Evolutionary conservation across 2,329 filamentous ascomycete species (phyloP).

Genomic region (Aspergillus sp.): DNA sequence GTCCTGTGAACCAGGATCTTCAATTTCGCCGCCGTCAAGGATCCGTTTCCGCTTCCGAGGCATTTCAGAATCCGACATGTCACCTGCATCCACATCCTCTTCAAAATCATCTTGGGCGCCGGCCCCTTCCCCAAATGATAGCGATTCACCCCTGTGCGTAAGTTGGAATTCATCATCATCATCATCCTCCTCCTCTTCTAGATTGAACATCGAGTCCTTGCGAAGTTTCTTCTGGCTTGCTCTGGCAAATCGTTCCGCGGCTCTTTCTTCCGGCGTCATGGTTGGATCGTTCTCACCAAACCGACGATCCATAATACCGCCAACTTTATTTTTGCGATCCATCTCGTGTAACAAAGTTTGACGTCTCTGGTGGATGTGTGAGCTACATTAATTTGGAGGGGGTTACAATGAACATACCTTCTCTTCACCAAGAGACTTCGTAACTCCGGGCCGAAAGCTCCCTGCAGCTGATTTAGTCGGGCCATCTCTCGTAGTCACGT

Average conservation of each 20-base stretch:
- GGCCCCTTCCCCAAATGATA: constrained; percentile 61
- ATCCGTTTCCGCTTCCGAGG: constrained; percentile 51
- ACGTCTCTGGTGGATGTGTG: constrained; percentile 56
- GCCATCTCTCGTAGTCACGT: constrained; percentile 68
- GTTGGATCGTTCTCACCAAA: constrained; percentile 95
- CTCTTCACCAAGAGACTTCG: constrained; percentile 84
- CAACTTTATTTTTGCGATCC: constrained; percentile 84
- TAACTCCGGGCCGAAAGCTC: constrained; percentile 75
- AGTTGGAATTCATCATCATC: constrained; percentile 68
- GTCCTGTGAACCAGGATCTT: constrained; percentile 40
- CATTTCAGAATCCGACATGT: constrained; percentile 58
- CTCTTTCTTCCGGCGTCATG: constrained; percentile 90
- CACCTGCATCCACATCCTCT: constrained; percentile 67
- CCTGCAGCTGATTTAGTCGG: constrained; percentile 52
- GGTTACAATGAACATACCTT: constrained; percentile 54
- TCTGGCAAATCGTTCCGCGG: constrained; percentile 83
- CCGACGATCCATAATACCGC: constrained; percentile 86
- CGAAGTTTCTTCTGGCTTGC: constrained; percentile 81
- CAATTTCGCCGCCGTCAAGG: constrained; percentile 45
- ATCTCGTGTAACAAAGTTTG: constrained; percentile 87
- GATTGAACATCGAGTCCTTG: constrained; percentile 79
- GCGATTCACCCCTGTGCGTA: constrained; percentile 78
- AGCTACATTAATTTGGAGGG: constrained; percentile 5
- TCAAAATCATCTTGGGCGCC: constrained; percentile 70
- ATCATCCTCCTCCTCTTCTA: constrained; percentile 91